A percentile compares a stretch with the other conserved stretches of the same genome.
These are phyloP conservation scores for Trebouxia gelatinosa DNA, from an alignment of 163 green algal genomes.

Conservation along the genomic window DNA sequence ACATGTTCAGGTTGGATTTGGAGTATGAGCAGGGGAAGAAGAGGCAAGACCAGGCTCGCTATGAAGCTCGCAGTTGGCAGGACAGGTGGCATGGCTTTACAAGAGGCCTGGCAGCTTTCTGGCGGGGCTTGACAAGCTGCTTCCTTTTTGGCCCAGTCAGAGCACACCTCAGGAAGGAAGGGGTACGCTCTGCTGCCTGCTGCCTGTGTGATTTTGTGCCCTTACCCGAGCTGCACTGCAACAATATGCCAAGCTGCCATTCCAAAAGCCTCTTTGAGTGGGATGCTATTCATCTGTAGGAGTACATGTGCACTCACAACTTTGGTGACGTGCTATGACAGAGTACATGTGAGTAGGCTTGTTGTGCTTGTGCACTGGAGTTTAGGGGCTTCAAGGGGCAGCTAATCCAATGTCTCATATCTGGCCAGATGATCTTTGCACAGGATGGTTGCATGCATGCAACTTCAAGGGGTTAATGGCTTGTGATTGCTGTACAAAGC, in stretches of 20 bases:
- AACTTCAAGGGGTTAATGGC: background rate
- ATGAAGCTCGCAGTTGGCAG: constrained; percentile 9
- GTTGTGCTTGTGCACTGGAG: no score
- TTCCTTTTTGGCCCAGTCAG: background rate
- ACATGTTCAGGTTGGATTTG: background rate
- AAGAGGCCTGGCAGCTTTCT: background rate
- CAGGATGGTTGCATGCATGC: no score
- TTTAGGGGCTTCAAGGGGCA: no score
- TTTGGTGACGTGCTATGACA: no score
- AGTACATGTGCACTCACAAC: no score
- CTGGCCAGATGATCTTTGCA: no score
- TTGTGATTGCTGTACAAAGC: no score
- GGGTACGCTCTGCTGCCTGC: background rate
- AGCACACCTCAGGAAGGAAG: constrained; percentile 4
- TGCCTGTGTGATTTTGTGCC: background rate
- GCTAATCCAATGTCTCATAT: no score
- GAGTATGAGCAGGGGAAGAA: background rate
- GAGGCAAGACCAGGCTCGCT: background rate
- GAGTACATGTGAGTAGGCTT: no score
- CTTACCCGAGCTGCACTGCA: background rate
- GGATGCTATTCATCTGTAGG: background rate
- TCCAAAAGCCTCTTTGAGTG: background rate
- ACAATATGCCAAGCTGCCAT: background rate
- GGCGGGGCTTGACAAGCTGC: background rate
- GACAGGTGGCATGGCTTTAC: constrained; percentile 9